A percentile compares a stretch with the other conserved stretches of the same genome.
Evolutionary conservation across 2,329 filamentous ascomycete species (phyloP).

Genomic region (Aspergillus tubingensis): DNA sequence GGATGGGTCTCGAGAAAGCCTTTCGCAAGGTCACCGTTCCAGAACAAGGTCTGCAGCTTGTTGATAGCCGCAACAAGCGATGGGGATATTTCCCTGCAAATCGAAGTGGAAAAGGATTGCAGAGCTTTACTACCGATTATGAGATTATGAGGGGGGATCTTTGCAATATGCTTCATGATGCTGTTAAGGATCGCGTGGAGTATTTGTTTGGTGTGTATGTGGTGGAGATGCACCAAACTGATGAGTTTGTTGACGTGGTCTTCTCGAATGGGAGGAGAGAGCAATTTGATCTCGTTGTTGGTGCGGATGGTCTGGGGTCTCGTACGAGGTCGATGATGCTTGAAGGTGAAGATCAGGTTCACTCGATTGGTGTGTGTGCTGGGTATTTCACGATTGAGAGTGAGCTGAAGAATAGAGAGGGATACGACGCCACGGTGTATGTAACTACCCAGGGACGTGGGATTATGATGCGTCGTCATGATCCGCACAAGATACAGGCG

Average conservation of each 20-base stretch:
- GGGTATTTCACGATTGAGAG: conserved; percentile 43
- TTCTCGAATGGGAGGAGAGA: conserved; percentile 27
- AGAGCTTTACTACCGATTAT: conserved; percentile 51
- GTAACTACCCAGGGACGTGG: conserved; percentile 38
- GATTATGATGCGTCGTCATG: conserved; percentile 47
- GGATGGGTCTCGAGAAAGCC: conserved; percentile 54
- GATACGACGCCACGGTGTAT: conserved; percentile 41
- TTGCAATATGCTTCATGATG: conserved; percentile 46
- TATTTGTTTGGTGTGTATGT: conserved; percentile 39
- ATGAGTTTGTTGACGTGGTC: conserved; percentile 18
- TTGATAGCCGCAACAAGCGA: conserved; percentile 44
- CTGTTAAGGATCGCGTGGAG: conserved; percentile 22
- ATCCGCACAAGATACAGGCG: conserved; percentile 40
- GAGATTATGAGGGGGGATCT: conserved; percentile 60
- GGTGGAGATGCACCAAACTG: conserved; percentile 25
- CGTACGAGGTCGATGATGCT: conserved; percentile 13
- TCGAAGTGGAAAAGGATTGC: conserved; percentile 35
- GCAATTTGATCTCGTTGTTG: conserved; percentile 33
- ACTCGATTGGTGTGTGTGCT: conserved; percentile 29
- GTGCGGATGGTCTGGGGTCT: conserved; percentile 33
- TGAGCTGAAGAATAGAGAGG: conserved; percentile 31
- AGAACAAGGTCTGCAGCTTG: conserved; percentile 53
- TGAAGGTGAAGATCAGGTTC: conserved; percentile 12
- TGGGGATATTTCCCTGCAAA: conserved; percentile 48
- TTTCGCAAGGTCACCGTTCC: conserved; percentile 43